These are phyloP conservation scores for Solanum hybrid DNA, from an alignment of 305 asterid species.

Conservation along the genomic window DNA sequence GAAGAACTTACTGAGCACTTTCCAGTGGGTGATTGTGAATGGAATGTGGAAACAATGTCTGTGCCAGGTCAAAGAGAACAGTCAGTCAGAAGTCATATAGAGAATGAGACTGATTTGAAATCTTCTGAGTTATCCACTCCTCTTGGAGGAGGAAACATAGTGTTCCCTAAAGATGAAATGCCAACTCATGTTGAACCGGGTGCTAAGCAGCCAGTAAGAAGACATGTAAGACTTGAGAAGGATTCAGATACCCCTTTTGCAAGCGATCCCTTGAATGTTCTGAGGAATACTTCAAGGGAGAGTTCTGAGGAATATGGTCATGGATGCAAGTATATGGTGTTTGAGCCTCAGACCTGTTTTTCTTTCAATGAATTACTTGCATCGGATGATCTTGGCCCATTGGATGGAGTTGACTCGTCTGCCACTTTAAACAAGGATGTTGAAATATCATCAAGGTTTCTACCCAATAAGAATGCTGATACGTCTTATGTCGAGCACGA, in stretches of 20 bases:
- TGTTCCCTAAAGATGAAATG: slow-evolving; percentile 7
- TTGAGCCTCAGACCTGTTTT: slow-evolving; percentile 89
- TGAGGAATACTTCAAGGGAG: slow-evolving; percentile 25
- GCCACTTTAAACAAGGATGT: slow-evolving; percentile 21
- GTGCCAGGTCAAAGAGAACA: slow-evolving; percentile 43
- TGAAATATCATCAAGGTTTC: slow-evolving; percentile 22
- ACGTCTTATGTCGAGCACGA: slow-evolving; percentile 28
- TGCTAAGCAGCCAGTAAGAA: slow-evolving; percentile 27
- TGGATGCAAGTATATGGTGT: slow-evolving; percentile 47
- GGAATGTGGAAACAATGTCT: slow-evolving; percentile 24
- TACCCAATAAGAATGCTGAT: slow-evolving; percentile 26
- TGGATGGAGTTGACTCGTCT: slow-evolving; percentile 13
- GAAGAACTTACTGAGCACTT: slow-evolving; percentile 24
- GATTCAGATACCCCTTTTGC: slow-evolving; percentile 11
- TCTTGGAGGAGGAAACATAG: slow-evolving; percentile 20
- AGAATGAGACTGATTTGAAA: slow-evolving; percentile 28
- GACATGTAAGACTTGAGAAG: slow-evolving; percentile 13
- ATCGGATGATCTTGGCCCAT: slow-evolving; percentile 42
- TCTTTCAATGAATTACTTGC: slow-evolving; percentile 76
- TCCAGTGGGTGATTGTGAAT: slow-evolving; percentile 13
- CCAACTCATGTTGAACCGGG: slow-evolving; percentile 2
- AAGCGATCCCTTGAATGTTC: background rate
- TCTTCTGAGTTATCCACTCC: background rate
- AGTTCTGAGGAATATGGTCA: slow-evolving; percentile 39
- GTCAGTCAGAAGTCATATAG: slow-evolving; percentile 50